Percentiles rank a stretch among this genome's conserved stretches.
phyloP scores from a whole-genome alignment of 768 basidiomycete species.

The Tephrocybe sp. region DNA sequence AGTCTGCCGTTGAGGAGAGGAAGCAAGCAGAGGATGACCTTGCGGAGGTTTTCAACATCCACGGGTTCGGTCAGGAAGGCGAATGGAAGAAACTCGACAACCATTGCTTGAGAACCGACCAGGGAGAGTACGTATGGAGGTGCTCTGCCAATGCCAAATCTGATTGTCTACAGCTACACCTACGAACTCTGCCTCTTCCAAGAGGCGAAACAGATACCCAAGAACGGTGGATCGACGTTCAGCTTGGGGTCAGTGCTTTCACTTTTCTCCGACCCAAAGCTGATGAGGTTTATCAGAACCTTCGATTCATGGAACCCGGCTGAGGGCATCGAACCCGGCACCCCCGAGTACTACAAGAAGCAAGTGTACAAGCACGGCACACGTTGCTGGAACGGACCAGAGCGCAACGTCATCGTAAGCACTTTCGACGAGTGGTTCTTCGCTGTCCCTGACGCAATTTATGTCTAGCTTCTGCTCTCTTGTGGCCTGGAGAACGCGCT shows the following conservation, averaged over 20 bases:
- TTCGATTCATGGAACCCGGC: slow-evolving; percentile 82
- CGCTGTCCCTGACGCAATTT: slow-evolving; percentile 7
- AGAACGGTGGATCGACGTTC: slow-evolving; percentile 70
- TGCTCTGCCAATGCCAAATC: background rate
- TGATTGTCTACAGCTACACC: slow-evolving; percentile 62
- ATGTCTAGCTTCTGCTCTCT: slow-evolving; percentile 65
- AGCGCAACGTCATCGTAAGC: slow-evolving; percentile 77
- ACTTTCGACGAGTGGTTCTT: background rate
- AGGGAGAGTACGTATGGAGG: slow-evolving; percentile 77
- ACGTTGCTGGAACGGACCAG: slow-evolving; percentile 96
- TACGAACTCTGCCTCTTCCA: slow-evolving; percentile 94
- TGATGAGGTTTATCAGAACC: slow-evolving; percentile 40
- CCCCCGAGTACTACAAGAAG: slow-evolving; percentile 74
- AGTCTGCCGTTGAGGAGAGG: slow-evolving; percentile 50
- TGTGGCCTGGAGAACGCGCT: slow-evolving; percentile 89
- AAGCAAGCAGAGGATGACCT: slow-evolving; percentile 58
- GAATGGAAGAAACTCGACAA: slow-evolving; percentile 97
- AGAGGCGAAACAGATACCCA: slow-evolving; percentile 85
- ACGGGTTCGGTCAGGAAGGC: slow-evolving; percentile 75
- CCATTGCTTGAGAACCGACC: slow-evolving; percentile 75
- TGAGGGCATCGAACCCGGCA: slow-evolving; percentile 53
- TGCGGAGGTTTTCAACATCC: slow-evolving; percentile 59
- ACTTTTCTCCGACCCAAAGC: background rate
- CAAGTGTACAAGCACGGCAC: slow-evolving; percentile 84
- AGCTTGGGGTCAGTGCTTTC: slow-evolving; percentile 76